Evolutionary conservation across 1,284 basidiomycete genomes (phyloP).

Genomic region (Papiliotrema laurentii): DNA sequence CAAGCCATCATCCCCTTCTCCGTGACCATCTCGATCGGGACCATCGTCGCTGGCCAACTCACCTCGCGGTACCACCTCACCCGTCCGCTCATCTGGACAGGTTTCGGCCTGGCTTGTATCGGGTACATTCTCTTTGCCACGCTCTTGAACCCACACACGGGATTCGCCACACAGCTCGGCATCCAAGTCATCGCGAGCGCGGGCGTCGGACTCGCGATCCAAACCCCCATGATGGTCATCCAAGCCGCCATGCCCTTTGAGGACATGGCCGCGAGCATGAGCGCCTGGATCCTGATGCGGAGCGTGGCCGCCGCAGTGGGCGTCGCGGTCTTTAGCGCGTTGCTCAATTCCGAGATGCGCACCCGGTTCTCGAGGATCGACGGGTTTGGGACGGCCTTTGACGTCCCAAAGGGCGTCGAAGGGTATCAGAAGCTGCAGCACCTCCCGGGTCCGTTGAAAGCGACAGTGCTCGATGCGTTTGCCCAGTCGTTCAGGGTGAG

Average conservation of each 20-base stretch:
- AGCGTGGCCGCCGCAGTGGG: slow-evolving; percentile 37
- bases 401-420: slow-evolving; percentile 24
- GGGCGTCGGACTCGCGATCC: slow-evolving; percentile 29
- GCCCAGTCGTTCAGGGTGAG: slow-evolving; percentile 32
- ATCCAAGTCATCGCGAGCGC: slow-evolving; percentile 23
- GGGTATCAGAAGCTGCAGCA: slow-evolving; percentile 35
- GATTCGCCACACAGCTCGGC: slow-evolving; percentile 21
- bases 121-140: slow-evolving; percentile 30
- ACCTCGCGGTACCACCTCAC: slow-evolving; percentile 30
- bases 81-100: slow-evolving; percentile 39
- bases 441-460: slow-evolving; percentile 25
- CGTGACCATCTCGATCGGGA: slow-evolving; percentile 14
- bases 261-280: slow-evolving; percentile 45
- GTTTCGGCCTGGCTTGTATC: slow-evolving; percentile 28
- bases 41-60: slow-evolving; percentile 33
- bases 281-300: slow-evolving; percentile 33
- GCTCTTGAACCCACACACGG: slow-evolving; percentile 19
- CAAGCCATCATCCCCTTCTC: slow-evolving; percentile 29
- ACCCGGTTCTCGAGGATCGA: slow-evolving; percentile 26
- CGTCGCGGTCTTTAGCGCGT: slow-evolving; percentile 35
- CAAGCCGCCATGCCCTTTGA: slow-evolving; percentile 45
- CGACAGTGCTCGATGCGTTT: slow-evolving; percentile 33
- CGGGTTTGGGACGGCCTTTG: slow-evolving; percentile 33
- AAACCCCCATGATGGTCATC: slow-evolving; percentile 33
- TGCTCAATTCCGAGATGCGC: slow-evolving; percentile 37